Evolutionary conservation across 352 stramenopile genomes (phyloP).

Genomic region (Globisporangium middletonii): DNA sequence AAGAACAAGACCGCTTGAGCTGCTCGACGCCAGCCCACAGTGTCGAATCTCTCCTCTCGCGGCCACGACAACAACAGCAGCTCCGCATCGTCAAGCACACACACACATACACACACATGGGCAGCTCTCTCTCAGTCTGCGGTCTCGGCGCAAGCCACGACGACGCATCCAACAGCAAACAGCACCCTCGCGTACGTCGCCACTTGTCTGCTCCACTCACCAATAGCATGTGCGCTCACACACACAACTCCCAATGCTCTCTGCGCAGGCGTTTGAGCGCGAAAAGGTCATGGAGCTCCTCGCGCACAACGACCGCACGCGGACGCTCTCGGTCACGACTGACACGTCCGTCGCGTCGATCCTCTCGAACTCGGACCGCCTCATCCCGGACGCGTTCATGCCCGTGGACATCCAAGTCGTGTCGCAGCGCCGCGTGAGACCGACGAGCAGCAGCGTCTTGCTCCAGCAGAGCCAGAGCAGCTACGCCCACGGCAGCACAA

Average conservation of each 20-base stretch:
- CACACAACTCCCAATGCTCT: not conserved
- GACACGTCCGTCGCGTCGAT: conserved; percentile 57
- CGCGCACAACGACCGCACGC: conserved; percentile 18
- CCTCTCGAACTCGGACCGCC: conserved; percentile 45
- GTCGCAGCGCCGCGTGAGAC: conserved; percentile 35
- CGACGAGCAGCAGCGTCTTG: conserved; percentile 13
- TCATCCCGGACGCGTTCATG: conserved; percentile 55
- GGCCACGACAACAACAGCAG: not conserved
- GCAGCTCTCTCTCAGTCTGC: conserved; percentile 31
- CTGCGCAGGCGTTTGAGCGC: conserved; percentile 7
- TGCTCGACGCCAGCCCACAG: not conserved
- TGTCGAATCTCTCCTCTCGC: not conserved
- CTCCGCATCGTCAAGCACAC: not conserved
- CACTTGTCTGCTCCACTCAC: not conserved
- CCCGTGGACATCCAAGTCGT: conserved; percentile 63
- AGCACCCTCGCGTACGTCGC: conserved; percentile 13
- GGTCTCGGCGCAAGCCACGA: conserved; percentile 18
- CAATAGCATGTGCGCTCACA: not conserved
- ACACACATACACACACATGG: conserved; percentile 18
- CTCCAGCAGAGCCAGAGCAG: conserved; percentile 3
- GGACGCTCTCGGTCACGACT: conserved; percentile 30
- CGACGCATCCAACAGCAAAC: conserved; percentile 12
- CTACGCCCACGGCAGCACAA: conserved; percentile 9
- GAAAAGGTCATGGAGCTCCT: conserved; percentile 26
- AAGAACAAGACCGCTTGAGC: not conserved